phyloP scores from a whole-genome alignment of 2,329 filamentous ascomycete genomes.

The Pestalotiopsis sp. region DNA sequence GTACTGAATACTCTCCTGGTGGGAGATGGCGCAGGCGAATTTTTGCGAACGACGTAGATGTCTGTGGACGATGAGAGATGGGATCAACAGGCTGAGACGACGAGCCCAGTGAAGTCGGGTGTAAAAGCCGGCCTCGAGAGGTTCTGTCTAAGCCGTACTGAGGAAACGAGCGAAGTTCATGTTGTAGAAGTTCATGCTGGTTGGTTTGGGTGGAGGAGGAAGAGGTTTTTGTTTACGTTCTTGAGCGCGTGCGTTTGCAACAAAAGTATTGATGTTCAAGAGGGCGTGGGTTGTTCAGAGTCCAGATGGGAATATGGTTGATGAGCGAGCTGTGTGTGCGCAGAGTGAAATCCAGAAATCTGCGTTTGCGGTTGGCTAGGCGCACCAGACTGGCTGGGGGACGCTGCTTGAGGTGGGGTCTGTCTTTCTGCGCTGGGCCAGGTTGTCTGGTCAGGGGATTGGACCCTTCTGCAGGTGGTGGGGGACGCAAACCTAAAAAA shows the following conservation, averaged over 20 bases:
- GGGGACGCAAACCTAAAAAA: neutral
- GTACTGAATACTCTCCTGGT: neutral
- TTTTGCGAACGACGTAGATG: neutral
- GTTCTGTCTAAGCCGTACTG: constrained; percentile 15
- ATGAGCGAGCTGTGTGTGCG: no score
- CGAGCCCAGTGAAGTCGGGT: constrained; percentile 11
- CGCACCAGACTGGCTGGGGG: no score
- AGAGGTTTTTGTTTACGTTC: neutral
- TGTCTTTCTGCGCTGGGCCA: neutral
- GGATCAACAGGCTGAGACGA: constrained; percentile 12
- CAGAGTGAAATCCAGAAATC: no score
- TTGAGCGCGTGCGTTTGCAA: neutral
- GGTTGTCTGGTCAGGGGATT: neutral
- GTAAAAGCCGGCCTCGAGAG: constrained; percentile 10
- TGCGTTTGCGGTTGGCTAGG: no score
- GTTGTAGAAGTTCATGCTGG: constrained; percentile 17
- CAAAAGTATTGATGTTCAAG: neutral
- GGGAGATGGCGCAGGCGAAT: neutral
- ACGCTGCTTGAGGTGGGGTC: neutral
- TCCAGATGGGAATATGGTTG: no score
- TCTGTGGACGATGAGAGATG: neutral
- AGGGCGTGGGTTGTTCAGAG: neutral
- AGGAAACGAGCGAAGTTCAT: constrained; percentile 8
- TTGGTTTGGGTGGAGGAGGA: neutral
- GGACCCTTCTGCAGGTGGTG: neutral